A percentile compares a stretch with the other conserved stretches of the same genome.
These are phyloP conservation scores for Vicia villosa DNA, from an alignment of 306 rosid genomes.

Conservation along the genomic window DNA sequence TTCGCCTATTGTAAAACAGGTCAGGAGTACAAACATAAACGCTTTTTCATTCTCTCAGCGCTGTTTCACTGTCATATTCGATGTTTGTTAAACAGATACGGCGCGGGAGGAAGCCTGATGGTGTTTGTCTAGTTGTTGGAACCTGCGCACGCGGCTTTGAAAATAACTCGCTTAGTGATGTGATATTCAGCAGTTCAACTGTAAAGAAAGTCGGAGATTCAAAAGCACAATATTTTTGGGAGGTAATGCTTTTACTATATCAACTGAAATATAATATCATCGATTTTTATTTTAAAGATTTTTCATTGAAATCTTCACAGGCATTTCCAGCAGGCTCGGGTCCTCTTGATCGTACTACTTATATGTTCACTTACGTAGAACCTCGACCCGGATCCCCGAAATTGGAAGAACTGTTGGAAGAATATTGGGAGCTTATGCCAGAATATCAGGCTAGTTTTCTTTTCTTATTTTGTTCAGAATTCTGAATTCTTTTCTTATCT, in stretches of 20 bases:
- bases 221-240: constrained; percentile 90
- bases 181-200: constrained; percentile 78
- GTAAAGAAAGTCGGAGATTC: constrained; percentile 72
- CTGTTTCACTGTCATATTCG: constrained; percentile 35
- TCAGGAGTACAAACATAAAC: constrained; percentile 27
- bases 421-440: constrained; percentile 88
- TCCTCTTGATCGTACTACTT: constrained; percentile 87
- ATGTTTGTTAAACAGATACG: constrained; percentile 68
- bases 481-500: background rate
- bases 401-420: constrained; percentile 81
- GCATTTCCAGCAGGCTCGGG: constrained; percentile 98
- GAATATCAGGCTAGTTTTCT: constrained; percentile 75
- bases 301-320: constrained; percentile 53
- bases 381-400: constrained; percentile 84
- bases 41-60: constrained; percentile 17
- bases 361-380: constrained; percentile 88
- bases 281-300: constrained; percentile 20
- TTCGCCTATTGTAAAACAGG: constrained; percentile 94
- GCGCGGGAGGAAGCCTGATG: constrained; percentile 84
- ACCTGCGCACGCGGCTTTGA: constrained; percentile 88
- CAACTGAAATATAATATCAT: constrained; percentile 1
- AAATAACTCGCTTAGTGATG: constrained; percentile 69
- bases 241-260: constrained; percentile 53
- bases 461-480: background rate
- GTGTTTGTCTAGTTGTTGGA: constrained; percentile 93